Base-by-base conservation (phyloP, 2,329 filamentous ascomycete species). In the Chaetomiaceae sp. region DNA sequence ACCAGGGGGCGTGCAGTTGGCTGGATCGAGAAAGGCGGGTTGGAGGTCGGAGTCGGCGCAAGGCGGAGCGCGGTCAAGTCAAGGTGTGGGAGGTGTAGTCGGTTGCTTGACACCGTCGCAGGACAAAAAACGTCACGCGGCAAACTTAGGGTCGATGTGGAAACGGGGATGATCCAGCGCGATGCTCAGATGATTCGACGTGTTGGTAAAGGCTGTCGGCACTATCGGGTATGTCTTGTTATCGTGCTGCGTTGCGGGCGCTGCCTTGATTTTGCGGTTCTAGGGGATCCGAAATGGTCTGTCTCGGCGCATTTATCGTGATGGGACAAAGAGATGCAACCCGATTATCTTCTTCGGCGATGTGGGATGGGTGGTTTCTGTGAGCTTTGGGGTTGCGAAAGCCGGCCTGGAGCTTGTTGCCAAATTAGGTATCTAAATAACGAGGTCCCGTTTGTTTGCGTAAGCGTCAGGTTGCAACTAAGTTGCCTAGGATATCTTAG, bases 61-160 rank as follows among this genome's bases (percentile, higher is more conserved):
- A 25, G n/a, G 16, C 21, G n/a, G 27, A 16, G 25, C 23, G 45
- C 19, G 19, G 30, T 20, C 39, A 21, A 21, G 14, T 12, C 10
- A 33, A 33, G 30, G 30, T 7, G 30, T 5, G 30, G 12, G 14
- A 13, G 7, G 30, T 12, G 7, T 14, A 48, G 50, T 44, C 23
- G 16, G 35, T 13, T 37, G 27, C 44, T 34, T 35, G 23, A 37
- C 25, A 44, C 42, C 4, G 33, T 47, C 25, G 23, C 27, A 25
- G 31, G 13, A 14, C 8, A 25, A 13, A 27, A 46, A 45, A n/a
- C n/a, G 48, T 53, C 54, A 55, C 48, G 54, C 35, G 54, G 37
- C 16, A 8, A 44, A 43, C 38, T 47, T 39, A 49, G 42, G n/a
- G 20, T 46, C 41, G 39, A 45, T 16, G n/a, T 44, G 25, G 21